Conservation (phyloP, 148 eudicot genomes). For the Camellia lanceoleosa region DNA sequence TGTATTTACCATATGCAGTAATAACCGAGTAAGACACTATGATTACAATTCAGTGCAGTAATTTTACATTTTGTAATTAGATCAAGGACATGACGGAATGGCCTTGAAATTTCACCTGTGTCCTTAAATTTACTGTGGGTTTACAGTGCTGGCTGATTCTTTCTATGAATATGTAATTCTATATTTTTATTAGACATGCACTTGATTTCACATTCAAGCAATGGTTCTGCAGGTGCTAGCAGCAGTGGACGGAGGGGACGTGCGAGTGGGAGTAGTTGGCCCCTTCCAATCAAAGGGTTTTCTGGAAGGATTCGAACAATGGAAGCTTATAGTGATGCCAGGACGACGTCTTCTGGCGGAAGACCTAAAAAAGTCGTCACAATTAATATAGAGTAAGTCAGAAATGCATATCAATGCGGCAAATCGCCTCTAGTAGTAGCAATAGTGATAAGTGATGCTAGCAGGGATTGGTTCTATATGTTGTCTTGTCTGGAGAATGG, state of each 20-base stretch:
- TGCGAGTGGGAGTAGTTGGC: slow-evolving; percentile 20
- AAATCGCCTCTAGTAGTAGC: neutral
- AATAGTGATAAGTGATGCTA: neutral
- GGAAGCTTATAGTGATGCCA: slow-evolving; percentile 15
- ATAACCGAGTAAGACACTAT: too few relatives aligned
- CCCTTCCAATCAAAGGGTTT: slow-evolving; percentile 25
- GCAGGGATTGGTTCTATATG: neutral
- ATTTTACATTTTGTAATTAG: too few relatives aligned
- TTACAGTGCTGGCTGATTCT: too few relatives aligned
- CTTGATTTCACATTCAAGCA: neutral
- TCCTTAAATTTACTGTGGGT: too few relatives aligned
- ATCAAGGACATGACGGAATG: too few relatives aligned
- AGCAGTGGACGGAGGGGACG: slow-evolving; percentile 12
- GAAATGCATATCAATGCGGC: neutral
- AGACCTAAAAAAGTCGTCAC: slow-evolving; percentile 48
- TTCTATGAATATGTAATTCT: too few relatives aligned
- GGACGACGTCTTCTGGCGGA: slow-evolving; percentile 22
- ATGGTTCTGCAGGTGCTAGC: slow-evolving; percentile 28
- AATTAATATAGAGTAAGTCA: slow-evolving; percentile 49
- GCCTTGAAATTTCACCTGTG: too few relatives aligned
- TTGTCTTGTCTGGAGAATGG: neutral
- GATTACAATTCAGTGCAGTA: too few relatives aligned
- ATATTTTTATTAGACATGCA: neutral
- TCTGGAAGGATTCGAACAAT: slow-evolving; percentile 1
- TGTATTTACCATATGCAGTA: too few relatives aligned